Percentiles rank a stretch among this genome's conserved stretches.
Evolutionary conservation across 1,284 basidiomycete species (phyloP).

Genomic region (Singerocomus rubriflavus): DNA sequence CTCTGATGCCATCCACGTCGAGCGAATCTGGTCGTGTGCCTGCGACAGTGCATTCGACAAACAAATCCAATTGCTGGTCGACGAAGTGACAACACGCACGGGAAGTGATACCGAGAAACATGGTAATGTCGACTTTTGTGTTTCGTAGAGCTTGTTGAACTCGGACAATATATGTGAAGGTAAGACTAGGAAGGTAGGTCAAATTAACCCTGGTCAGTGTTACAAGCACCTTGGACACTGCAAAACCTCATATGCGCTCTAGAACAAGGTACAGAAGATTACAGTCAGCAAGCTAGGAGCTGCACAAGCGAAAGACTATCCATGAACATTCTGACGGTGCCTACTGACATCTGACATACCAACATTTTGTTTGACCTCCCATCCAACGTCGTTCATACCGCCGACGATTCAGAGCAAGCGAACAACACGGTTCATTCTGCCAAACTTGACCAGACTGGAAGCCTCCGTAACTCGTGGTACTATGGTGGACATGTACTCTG

Average conservation of each 20-base stretch:
- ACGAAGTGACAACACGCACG: slow-evolving; percentile 20
- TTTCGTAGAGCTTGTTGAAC: no score
- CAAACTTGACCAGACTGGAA: slow-evolving; percentile 10
- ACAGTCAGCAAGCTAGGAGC: slow-evolving; percentile 14
- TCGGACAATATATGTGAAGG: no score
- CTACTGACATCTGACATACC: slow-evolving; percentile 26
- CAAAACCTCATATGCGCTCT: slow-evolving; percentile 9
- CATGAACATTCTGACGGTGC: slow-evolving; percentile 21
- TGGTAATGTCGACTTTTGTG: slow-evolving; percentile 22
- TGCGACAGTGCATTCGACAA: slow-evolving; percentile 20
- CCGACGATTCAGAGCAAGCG: slow-evolving; percentile 24
- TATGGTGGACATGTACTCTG: slow-evolving; percentile 22
- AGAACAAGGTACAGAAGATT: slow-evolving; percentile 12
- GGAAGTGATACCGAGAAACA: slow-evolving; percentile 23
- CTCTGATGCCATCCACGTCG: slow-evolving; percentile 14
- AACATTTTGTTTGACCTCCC: slow-evolving; percentile 15
- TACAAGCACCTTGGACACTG: no score
- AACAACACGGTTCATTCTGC: slow-evolving; percentile 20
- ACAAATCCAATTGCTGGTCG: slow-evolving; percentile 19
- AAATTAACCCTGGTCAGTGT: neutral
- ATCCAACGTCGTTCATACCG: slow-evolving; percentile 8
- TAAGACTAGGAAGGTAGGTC: slow-evolving; percentile 8
- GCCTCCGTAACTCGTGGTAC: slow-evolving; percentile 13
- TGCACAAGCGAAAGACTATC: neutral
- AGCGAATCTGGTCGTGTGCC: slow-evolving; percentile 17